phyloP scores from a whole-genome alignment of 2,329 filamentous ascomycete genomes.

The Myrmaecium sp. region DNA sequence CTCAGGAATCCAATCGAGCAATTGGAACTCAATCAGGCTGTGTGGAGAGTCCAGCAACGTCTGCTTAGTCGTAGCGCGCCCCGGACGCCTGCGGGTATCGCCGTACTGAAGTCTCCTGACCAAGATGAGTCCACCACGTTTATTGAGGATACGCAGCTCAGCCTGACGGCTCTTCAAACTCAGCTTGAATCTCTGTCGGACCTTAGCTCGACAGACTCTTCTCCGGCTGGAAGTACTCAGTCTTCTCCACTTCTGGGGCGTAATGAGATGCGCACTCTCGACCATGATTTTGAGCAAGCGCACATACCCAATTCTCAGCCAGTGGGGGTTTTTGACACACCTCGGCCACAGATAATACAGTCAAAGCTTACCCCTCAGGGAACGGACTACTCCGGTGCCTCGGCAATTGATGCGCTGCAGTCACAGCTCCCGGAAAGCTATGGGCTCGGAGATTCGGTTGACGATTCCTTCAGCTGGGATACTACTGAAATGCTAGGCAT shows the following conservation, averaged over 20 bases:
- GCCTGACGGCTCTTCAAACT: constrained; percentile 23
- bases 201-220: constrained; percentile 7
- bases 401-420: no score
- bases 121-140: constrained; percentile 6
- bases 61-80: constrained; percentile 3
- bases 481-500: background rate
- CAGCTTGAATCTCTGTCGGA: constrained; percentile 15
- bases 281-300: background rate
- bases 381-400: no score
- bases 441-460: background rate
- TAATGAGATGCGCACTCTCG: background rate
- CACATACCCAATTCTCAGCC: constrained; percentile 1
- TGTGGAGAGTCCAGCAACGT: constrained; percentile 9
- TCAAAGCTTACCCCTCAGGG: no score
- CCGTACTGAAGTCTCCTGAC: background rate
- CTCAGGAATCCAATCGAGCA: constrained; percentile 11
- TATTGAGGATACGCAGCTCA: constrained; percentile 28
- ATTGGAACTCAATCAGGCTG: constrained; percentile 12
- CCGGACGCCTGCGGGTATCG: background rate
- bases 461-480: background rate
- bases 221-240: constrained; percentile 4
- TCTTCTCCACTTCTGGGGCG: constrained; percentile 7
- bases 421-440: background rate
- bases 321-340: background rate
- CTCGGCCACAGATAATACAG: no score